A percentile compares a stretch with the other conserved stretches of the same genome.
These are phyloP conservation scores for Cutaneotrichosporon sp. DNA, from an alignment of 1,284 basidiomycete species.

Conservation along the genomic window DNA sequence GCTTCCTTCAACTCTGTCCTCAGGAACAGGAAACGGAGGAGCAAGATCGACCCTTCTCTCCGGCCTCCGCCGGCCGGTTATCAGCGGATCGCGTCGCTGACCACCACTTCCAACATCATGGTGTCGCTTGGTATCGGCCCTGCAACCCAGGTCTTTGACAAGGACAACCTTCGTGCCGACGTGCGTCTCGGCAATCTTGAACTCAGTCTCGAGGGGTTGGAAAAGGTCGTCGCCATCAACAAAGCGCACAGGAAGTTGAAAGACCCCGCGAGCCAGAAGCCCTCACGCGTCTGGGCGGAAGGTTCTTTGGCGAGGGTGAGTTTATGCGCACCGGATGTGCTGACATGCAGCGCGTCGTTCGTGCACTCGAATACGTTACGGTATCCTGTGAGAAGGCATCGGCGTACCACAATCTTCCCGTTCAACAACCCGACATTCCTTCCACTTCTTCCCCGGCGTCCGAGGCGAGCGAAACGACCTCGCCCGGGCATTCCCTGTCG, in stretches of 20 bases:
- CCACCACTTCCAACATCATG: slow-evolving; percentile 25
- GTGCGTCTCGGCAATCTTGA: slow-evolving; percentile 32
- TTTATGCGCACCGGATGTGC: neutral
- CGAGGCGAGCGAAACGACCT: neutral
- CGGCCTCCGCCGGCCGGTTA: slow-evolving; percentile 16
- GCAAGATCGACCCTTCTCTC: neutral
- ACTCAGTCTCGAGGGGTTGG: slow-evolving; percentile 31
- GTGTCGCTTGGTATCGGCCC: slow-evolving; percentile 43
- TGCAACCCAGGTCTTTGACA: slow-evolving; percentile 36
- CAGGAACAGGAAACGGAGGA: slow-evolving; percentile 4
- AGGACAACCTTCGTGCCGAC: slow-evolving; percentile 38
- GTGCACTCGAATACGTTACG: slow-evolving; percentile 38
- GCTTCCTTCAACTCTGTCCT: neutral
- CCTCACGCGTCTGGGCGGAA: slow-evolving; percentile 14
- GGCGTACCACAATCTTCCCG: slow-evolving; percentile 22
- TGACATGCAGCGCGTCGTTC: slow-evolving; percentile 38
- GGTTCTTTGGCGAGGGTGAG: slow-evolving; percentile 26
- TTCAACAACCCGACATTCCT: slow-evolving; percentile 8
- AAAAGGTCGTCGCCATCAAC: slow-evolving; percentile 28
- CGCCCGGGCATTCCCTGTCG: slow-evolving; percentile 30
- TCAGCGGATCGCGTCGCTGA: slow-evolving; percentile 29
- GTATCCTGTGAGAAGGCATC: slow-evolving; percentile 30
- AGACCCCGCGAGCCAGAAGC: neutral
- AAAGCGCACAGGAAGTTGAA: slow-evolving; percentile 13
- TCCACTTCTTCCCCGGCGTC: neutral